Evolutionary conservation across 2,329 filamentous ascomycete species (phyloP), one percentile per base, ranked within the genome.

Genomic region (Neurospora crassa): DNA sequence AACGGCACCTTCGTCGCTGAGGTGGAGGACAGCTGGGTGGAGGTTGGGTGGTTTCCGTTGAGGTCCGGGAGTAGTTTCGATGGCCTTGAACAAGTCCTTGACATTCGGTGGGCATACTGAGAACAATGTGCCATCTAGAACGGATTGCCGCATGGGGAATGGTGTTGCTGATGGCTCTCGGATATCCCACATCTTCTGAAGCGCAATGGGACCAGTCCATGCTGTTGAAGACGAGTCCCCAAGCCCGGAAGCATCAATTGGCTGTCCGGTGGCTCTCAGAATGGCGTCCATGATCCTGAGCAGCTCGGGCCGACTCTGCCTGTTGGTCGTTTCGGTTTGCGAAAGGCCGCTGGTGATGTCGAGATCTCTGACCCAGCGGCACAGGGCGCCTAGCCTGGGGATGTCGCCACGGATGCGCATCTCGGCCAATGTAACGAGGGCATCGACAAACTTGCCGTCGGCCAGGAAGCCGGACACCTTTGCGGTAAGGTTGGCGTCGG

Each of bases 291-390:
- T 81, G 0, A 91, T 88, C 34, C 81, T 78, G 11, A 92, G 82
- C 0, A 89, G 82, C 70, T 90, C 86, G 0, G 86, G 81, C 34
- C 53, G 29, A n/a, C 53, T 63, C 3, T 63, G 53, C 3, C 14
- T 34, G 8, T 63, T 63, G 14, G 53, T 63, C 1, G 53, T 63
- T n/a, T 63, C 53, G 70, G 86, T 82, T 29, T 88, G 87, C 3
- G 88, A 88, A 8, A 91, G 80, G 1, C 89, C 89, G 74, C 88
- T 90, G 68, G 91, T 87, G 34, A 91, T 87, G 75, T 92, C 90
- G 37, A 92, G 81, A 76, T 91, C 90, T 71, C 90, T 85, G 5
- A 92, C 90, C 90, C 90, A 92, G 71, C 90, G 87, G 78, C 90
- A 92, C 8, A 92, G 79, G 1, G 90, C 89, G 24, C 90, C 90